Evolutionary conservation across 192 early-diverging fungal species (phyloP).

Genomic region (Umbelopsis sp.): DNA sequence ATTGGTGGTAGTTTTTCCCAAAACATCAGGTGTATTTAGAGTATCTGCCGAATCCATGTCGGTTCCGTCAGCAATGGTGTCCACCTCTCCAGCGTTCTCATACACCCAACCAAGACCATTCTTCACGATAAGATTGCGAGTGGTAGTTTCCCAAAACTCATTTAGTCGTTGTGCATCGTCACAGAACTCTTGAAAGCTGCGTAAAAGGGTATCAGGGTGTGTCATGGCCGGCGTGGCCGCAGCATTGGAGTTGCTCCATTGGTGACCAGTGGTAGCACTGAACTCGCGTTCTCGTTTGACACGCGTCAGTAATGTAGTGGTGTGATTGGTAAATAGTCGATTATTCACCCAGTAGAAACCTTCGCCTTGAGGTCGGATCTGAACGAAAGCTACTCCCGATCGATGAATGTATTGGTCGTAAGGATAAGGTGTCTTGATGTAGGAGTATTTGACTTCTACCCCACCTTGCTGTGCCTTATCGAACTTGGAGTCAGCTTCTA

Average conservation of each 20-base stretch:
- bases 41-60: background rate
- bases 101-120: constrained; percentile 33
- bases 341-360: constrained; percentile 94
- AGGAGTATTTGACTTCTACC: constrained; percentile 59
- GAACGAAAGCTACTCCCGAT: constrained; percentile 90
- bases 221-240: constrained; percentile 37
- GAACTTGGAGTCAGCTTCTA: constrained; percentile 84
- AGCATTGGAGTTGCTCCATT: constrained; percentile 14
- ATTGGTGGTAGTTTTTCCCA: constrained; percentile 10
- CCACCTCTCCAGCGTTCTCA: constrained; percentile 25
- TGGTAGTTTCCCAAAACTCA: constrained; percentile 64
- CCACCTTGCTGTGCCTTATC: constrained; percentile 48
- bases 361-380: constrained; percentile 69
- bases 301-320: constrained; percentile 44
- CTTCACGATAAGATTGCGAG: constrained; percentile 20
- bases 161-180: constrained; percentile 55
- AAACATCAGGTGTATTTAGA: background rate
- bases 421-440: constrained; percentile 65
- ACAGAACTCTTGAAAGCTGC: constrained; percentile 66
- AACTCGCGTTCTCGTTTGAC: constrained; percentile 25
- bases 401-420: constrained; percentile 92
- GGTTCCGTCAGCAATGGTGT: constrained; percentile 7
- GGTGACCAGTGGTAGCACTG: constrained; percentile 33
- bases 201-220: constrained; percentile 62
- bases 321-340: constrained; percentile 65